phyloP scores from a whole-genome alignment of 805 yeast species.

The Yamadazyma laniorum region DNA sequence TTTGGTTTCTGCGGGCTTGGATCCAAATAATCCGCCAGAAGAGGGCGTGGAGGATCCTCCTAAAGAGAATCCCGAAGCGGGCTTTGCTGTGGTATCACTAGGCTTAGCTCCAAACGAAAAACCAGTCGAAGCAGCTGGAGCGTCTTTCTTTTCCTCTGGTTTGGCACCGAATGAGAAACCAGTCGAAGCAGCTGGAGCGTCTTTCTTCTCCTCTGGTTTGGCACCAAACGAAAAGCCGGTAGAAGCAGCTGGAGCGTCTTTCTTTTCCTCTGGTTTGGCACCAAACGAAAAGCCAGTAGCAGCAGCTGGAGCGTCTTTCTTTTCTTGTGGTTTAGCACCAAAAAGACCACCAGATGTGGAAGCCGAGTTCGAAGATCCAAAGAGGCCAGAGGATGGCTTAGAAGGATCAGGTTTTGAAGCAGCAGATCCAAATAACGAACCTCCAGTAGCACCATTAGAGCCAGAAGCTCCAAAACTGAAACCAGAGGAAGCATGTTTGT shows the following conservation, averaged over 20 bases:
- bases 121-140: slow-evolving; percentile 9
- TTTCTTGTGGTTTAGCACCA: slow-evolving; percentile 18
- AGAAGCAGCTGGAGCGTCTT: slow-evolving; percentile 4
- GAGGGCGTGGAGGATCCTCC: slow-evolving; percentile 15
- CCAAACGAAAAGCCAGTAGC: slow-evolving; percentile 13
- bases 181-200: slow-evolving; percentile 6
- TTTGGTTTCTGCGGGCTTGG: slow-evolving; percentile 19
- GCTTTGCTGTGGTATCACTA: slow-evolving; percentile 20
- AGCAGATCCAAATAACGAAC: slow-evolving; percentile 7
- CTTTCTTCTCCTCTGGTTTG: slow-evolving; percentile 14
- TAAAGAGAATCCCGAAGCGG: slow-evolving; percentile 21
- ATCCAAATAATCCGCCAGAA: slow-evolving; percentile 7
- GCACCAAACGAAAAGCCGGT: slow-evolving; percentile 17
- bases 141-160: slow-evolving; percentile 21
- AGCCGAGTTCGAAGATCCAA: too few relatives aligned
- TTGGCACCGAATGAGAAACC: slow-evolving; percentile 13
- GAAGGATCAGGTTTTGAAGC: slow-evolving; percentile 10
- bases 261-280: slow-evolving; percentile 10
- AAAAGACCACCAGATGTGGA: slow-evolving; percentile 14
- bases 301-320: slow-evolving; percentile 18
- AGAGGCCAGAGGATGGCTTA: too few relatives aligned
- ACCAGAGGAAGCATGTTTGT: slow-evolving; percentile 17
- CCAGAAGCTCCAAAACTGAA: slow-evolving; percentile 15
- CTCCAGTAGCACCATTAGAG: slow-evolving; percentile 4
- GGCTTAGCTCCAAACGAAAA: slow-evolving; percentile 8